These are phyloP conservation scores for Miscanthus lutarioriparius DNA, from an alignment of 176 grass and related monocot genomes.

Conservation along the genomic window DNA sequence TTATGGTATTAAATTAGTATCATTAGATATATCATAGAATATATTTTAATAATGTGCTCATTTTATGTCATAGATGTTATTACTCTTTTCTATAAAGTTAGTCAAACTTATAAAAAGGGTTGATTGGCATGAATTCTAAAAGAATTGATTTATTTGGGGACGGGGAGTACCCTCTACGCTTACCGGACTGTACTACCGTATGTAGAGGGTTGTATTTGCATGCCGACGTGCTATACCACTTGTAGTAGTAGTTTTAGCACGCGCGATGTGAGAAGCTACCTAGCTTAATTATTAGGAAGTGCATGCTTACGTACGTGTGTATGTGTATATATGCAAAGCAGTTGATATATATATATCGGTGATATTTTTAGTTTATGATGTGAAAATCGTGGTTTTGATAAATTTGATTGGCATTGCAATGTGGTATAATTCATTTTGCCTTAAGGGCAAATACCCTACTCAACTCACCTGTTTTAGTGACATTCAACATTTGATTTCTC, in stretches of 20 bases:
- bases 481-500: too few species aligned
- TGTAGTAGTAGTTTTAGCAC: background rate
- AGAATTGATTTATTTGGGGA: too few species aligned
- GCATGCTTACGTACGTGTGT: background rate
- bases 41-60: too few species aligned
- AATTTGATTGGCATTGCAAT: background rate
- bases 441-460: too few species aligned
- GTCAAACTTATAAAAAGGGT: too few species aligned
- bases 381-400: background rate
- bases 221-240: background rate
- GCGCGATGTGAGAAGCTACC: background rate
- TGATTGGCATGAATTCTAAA: too few species aligned
- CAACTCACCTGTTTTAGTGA: too few species aligned
- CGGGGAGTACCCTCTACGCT: background rate
- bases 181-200: background rate
- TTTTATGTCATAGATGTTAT: too few species aligned
- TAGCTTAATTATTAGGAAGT: background rate
- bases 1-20: too few species aligned
- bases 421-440: too few species aligned
- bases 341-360: background rate
- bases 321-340: background rate
- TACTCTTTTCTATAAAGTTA: too few species aligned
- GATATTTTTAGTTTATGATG: background rate
- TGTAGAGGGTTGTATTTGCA: background rate
- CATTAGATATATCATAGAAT: too few species aligned